Percentiles rank a stretch among this genome's conserved stretches.
These are phyloP conservation scores for Blastobotrys terrestris DNA, from an alignment of 805 yeast species.

Conservation along the genomic window DNA sequence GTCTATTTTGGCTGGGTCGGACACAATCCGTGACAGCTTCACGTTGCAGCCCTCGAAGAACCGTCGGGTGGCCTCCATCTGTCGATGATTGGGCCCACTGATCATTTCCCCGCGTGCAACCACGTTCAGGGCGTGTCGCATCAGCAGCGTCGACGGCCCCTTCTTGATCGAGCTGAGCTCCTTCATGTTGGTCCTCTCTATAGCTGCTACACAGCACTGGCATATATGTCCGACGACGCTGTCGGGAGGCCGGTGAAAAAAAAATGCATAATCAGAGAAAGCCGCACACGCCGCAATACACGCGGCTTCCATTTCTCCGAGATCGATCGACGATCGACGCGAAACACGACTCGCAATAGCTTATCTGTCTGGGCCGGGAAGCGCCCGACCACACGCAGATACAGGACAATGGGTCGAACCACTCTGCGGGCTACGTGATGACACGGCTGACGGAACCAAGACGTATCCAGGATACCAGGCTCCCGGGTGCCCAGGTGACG, in stretches of 20 bases:
- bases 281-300: too few species aligned
- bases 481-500: too few species aligned
- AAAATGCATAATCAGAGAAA: too few species aligned
- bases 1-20: slow-evolving; percentile 27
- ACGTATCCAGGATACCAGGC: too few species aligned
- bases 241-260: not conserved
- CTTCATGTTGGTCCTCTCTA: not conserved
- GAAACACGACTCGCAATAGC: too few species aligned
- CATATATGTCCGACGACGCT: not conserved
- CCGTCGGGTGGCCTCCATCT: slow-evolving; percentile 9
- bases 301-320: too few species aligned
- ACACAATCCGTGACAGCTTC: slow-evolving; percentile 21
- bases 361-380: too few species aligned
- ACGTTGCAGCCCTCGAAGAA: slow-evolving; percentile 23
- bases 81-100: not conserved
- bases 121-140: not conserved
- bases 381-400: too few species aligned
- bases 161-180: slow-evolving; percentile 3
- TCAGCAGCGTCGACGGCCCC: slow-evolving; percentile 2
- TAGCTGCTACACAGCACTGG: not conserved
- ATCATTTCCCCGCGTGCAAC: not conserved
- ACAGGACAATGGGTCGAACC: too few species aligned
- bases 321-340: too few species aligned
- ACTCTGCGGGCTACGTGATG: too few species aligned
- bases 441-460: too few species aligned